These are phyloP conservation scores for Schwanniomyces polymorphus DNA, from an alignment of 805 yeast species.

Conservation along the genomic window DNA sequence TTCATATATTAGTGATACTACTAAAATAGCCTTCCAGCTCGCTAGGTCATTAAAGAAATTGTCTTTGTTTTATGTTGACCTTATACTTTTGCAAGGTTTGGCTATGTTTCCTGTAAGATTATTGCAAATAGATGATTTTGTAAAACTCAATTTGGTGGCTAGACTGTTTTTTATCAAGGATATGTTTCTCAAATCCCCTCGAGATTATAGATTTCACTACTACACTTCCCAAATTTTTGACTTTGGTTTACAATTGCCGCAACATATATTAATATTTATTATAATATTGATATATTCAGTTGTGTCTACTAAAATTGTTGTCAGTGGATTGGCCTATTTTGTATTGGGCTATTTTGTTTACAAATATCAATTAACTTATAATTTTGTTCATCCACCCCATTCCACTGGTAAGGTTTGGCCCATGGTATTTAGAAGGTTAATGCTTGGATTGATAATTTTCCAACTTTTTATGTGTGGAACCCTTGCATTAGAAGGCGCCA, in stretches of 20 bases:
- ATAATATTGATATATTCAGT: slow-evolving; percentile 61
- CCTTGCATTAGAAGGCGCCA: slow-evolving; percentile 58
- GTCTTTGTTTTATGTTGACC: slow-evolving; percentile 56
- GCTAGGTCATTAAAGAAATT: slow-evolving; percentile 53
- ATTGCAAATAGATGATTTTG: slow-evolving; percentile 55
- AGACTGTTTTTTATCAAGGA: slow-evolving; percentile 38
- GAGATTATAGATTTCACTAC: slow-evolving; percentile 51
- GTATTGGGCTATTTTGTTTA: slow-evolving; percentile 57
- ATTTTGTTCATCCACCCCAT: slow-evolving; percentile 64
- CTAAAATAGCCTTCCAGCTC: slow-evolving; percentile 55
- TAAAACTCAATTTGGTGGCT: slow-evolving; percentile 41
- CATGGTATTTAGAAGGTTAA: slow-evolving; percentile 54
- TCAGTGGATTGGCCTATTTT: slow-evolving; percentile 60
- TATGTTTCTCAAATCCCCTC: slow-evolving; percentile 46
- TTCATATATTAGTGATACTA: slow-evolving; percentile 57
- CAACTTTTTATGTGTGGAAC: slow-evolving; percentile 68
- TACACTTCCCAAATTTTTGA: slow-evolving; percentile 61
- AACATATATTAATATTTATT: slow-evolving; percentile 57
- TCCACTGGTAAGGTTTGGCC: slow-evolving; percentile 72
- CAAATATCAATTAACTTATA: slow-evolving; percentile 61
- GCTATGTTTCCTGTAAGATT: slow-evolving; percentile 62
- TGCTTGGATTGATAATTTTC: slow-evolving; percentile 54
- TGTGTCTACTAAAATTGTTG: slow-evolving; percentile 57
- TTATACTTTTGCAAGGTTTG: slow-evolving; percentile 69
- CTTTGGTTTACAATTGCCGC: slow-evolving; percentile 62